Conservation (phyloP, 208 protist species). For the Trypanosoma melophagium region DNA sequence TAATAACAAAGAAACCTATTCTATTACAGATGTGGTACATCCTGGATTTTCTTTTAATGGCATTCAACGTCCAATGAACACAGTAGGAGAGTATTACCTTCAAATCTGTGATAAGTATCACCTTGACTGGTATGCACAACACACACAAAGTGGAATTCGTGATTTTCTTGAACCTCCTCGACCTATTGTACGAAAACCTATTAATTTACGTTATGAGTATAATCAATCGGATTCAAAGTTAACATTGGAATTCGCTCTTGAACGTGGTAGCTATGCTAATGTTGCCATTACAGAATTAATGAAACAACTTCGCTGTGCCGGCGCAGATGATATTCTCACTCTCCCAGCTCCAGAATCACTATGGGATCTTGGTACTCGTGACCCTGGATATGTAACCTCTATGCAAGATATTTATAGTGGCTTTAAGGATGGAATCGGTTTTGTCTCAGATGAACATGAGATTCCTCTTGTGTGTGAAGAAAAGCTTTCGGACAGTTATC, state of each 20-base stretch:
- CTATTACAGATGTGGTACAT: constrained; percentile 80
- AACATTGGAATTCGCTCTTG: constrained; percentile 66
- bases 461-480: constrained; percentile 33
- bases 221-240: constrained; percentile 40
- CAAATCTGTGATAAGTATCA: constrained; percentile 76
- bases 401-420: constrained; percentile 83
- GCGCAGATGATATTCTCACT: constrained; percentile 57
- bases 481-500: constrained; percentile 48
- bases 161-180: constrained; percentile 84
- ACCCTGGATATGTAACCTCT: constrained; percentile 75
- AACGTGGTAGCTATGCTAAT: constrained; percentile 87
- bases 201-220: constrained; percentile 64
- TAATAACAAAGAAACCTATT: constrained; percentile 18
- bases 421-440: constrained; percentile 79
- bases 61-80: constrained; percentile 63
- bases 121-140: constrained; percentile 72
- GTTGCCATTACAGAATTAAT: constrained; percentile 84
- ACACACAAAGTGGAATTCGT: constrained; percentile 47
- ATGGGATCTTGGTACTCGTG: constrained; percentile 64
- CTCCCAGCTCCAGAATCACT: constrained; percentile 53
- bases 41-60: constrained; percentile 82
- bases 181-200: constrained; percentile 76
- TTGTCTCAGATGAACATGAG: constrained; percentile 45
- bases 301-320: constrained; percentile 65
- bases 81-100: constrained; percentile 63